phyloP scores from a whole-genome alignment of 2,329 filamentous ascomycete genomes.

The Talaromyces piceae region DNA sequence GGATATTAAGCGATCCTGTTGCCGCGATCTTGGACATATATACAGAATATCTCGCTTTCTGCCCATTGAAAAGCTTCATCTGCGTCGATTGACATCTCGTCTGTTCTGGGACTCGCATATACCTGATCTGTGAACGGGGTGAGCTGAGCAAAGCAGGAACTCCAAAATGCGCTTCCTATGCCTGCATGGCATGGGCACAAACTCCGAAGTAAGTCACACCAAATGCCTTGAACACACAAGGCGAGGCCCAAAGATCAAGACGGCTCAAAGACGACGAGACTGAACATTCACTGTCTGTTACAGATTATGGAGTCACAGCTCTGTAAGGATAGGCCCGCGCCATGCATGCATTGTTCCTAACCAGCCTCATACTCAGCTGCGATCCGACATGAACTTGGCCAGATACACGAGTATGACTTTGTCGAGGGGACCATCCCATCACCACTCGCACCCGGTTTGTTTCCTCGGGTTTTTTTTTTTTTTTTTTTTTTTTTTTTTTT shows the following conservation, averaged over 20 bases:
- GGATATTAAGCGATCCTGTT: no score
- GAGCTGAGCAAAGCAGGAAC: no score
- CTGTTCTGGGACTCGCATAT: no score
- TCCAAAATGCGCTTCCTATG: slow-evolving; percentile 14
- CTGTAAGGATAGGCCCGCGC: neutral
- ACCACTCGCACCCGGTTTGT: neutral
- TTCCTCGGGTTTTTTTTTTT: neutral
- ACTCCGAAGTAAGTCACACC: neutral
- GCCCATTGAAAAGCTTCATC: no score
- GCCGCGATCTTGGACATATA: no score
- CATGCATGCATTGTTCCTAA: neutral
- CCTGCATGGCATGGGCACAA: slow-evolving; percentile 9
- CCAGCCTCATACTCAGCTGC: neutral
- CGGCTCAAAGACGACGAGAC: neutral
- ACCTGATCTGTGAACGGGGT: no score
- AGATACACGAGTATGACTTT: slow-evolving; percentile 2
- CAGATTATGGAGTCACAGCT: slow-evolving; percentile 4
- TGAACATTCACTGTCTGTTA: neutral
- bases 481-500: neutral
- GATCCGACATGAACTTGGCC: neutral
- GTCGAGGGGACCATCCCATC: slow-evolving; percentile 2
- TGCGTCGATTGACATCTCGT: no score
- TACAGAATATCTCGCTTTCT: no score
- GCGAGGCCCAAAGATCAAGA: neutral
- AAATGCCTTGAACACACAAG: neutral